Base-by-base conservation (phyloP, 2,329 filamentous ascomycete genomes). In the Cladosporium sp. region DNA sequence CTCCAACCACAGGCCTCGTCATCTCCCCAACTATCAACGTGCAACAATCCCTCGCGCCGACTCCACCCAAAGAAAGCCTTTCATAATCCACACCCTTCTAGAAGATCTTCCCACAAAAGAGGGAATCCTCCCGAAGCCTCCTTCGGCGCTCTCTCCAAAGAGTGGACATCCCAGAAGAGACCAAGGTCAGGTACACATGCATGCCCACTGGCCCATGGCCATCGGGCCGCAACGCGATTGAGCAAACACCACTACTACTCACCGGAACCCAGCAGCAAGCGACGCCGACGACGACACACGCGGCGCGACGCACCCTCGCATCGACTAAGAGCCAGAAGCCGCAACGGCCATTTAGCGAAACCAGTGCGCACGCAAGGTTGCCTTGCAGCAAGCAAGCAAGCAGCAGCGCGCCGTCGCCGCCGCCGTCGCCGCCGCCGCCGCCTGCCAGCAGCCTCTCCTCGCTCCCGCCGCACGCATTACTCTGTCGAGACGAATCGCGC, bases 361-460 rank as follows among this genome's bases (percentile, higher is more conserved):
- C n/a, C n/a, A n/a, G n/a, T n/a, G n/a, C 29, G 45, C 45, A 48
- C 29, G 45, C 12, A 48, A 48, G 45, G 45, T 48, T 48, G 45
- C 45, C 45, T 48, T 48, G 45, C 45, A 48, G 45, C 36, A 47
- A 19, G 3, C n/a, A n/a, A n/a, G n/a, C n/a, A n/a, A n/a, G n/a
- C n/a, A n/a, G n/a, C n/a, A n/a, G n/a, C n/a, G n/a, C n/a, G n/a
- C n/a, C n/a, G n/a, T n/a, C n/a, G n/a, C n/a, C n/a, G n/a, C n/a
- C n/a, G n/a, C n/a, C n/a, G n/a, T n/a, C n/a, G n/a, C 22, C 22
- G 22, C 4, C 22, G 9, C 5, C 22, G 9, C 5, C 22, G 22
- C 22, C 22, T 5, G 22, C 9, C 22, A 27, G 22, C 9, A 27
- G 22, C 9, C 22, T 27, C 22, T 27, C 9, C 22, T 9, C 22